A percentile compares a stretch with the other conserved stretches of the same genome.
phyloP scores from a whole-genome alignment of 106 monocot species.

The Dendrobium huoshanense region DNA sequence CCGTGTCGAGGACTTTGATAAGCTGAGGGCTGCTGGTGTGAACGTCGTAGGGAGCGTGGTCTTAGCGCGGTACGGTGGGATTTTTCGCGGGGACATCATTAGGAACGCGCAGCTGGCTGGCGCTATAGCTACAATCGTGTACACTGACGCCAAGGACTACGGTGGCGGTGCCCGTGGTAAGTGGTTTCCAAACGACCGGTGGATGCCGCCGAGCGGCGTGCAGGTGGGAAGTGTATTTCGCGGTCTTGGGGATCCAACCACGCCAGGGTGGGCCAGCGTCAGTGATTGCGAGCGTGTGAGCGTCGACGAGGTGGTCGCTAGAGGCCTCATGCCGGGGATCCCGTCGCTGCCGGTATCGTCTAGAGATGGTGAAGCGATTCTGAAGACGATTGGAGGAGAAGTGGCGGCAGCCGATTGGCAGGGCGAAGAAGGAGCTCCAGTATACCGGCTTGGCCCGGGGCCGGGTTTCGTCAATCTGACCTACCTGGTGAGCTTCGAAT shows the following conservation, averaged over 20 bases:
- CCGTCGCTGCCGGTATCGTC: conserved; percentile 61
- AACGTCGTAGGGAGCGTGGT: conserved; percentile 40
- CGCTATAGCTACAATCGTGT: conserved; percentile 46
- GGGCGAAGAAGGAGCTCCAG: conserved; percentile 20
- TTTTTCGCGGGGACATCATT: conserved; percentile 72
- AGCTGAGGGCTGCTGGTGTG: conserved; percentile 30
- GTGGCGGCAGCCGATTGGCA: conserved; percentile 54
- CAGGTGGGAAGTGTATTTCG: conserved; percentile 50
- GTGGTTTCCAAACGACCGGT: conserved; percentile 38
- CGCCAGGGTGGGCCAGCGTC: conserved; percentile 63
- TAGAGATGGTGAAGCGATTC: conserved; percentile 43
- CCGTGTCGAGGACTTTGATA: conserved; percentile 48
- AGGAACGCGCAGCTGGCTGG: conserved; percentile 51
- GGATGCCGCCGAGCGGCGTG: conserved; percentile 65
- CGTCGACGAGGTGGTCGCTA: conserved; percentile 23
- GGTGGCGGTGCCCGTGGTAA: conserved; percentile 19
- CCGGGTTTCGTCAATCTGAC: conserved; percentile 42
- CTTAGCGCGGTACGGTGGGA: conserved; percentile 58
- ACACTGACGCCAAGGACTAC: conserved; percentile 51
- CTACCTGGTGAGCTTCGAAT: conserved; percentile 24
- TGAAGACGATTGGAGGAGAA: conserved; percentile 31
- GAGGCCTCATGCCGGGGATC: conserved; percentile 34
- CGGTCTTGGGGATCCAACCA: conserved; percentile 59
- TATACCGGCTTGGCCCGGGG: conserved; percentile 45
- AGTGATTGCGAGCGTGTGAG: conserved; percentile 41